Evolutionary conservation across 768 basidiomycete species (phyloP).

Genomic region (Amanita thiersii): DNA sequence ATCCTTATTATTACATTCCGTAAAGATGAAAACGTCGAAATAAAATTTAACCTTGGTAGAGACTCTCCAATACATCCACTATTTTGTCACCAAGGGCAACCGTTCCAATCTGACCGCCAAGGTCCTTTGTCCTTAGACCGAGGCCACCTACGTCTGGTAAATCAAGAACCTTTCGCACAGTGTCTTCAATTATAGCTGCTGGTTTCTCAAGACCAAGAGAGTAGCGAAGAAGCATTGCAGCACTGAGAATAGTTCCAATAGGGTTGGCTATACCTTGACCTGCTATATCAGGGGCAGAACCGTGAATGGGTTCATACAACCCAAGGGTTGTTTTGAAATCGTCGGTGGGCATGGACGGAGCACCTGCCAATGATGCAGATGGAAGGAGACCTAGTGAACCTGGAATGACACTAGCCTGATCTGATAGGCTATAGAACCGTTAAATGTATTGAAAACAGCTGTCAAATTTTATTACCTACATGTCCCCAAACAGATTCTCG

Average conservation of each 20-base stretch:
- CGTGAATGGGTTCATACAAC: conserved; percentile 96
- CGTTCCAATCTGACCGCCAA: conserved; percentile 74
- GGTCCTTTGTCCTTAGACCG: conserved; percentile 78
- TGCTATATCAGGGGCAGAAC: conserved; percentile 94
- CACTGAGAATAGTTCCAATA: conserved; percentile 90
- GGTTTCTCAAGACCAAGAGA: conserved; percentile 84
- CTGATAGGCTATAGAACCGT: conserved; percentile 63
- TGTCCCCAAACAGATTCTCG: conserved; percentile 95
- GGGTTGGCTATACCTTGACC: conserved; percentile 91
- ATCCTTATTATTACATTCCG: neutral
- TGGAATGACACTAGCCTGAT: conserved; percentile 95
- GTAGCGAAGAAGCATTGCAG: conserved; percentile 89
- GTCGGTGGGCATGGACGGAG: conserved; percentile 55
- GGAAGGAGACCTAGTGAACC: conserved; percentile 95
- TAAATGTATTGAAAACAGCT: conserved; percentile 1
- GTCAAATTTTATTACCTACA: conserved; percentile 46
- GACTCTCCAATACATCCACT: conserved; percentile 57
- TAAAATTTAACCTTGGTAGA: conserved; percentile 31
- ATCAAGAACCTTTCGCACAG: conserved; percentile 89
- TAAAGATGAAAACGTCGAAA: neutral
- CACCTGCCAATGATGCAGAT: conserved; percentile 92
- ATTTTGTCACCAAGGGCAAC: conserved; percentile 79
- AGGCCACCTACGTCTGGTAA: conserved; percentile 55
- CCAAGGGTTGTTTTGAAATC: conserved; percentile 76
- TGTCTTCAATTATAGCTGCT: conserved; percentile 79